phyloP scores from a whole-genome alignment of 306 rosid species.

The Acacia melanoxylon region DNA sequence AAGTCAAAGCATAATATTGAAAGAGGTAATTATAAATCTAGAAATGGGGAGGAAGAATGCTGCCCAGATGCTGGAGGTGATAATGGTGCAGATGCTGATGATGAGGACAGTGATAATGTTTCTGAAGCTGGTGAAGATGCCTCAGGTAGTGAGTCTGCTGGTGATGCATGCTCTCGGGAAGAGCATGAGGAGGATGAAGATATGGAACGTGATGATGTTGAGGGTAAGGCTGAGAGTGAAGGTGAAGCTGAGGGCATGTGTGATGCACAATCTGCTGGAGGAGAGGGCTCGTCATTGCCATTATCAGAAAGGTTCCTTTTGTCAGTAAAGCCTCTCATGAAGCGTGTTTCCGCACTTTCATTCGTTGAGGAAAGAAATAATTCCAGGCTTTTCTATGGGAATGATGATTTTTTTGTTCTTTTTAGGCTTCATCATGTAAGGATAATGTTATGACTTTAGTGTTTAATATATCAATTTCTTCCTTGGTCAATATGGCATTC shows the following conservation, averaged over 20 bases:
- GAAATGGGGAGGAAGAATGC: conserved; percentile 52
- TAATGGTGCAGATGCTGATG: conserved; percentile 88
- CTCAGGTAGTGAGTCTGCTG: conserved; percentile 92
- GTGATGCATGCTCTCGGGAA: conserved; percentile 83
- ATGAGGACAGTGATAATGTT: conserved; percentile 90
- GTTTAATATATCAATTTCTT: neutral
- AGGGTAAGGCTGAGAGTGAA: conserved; percentile 96
- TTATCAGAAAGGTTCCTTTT: conserved; percentile 72
- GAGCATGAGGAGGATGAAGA: conserved; percentile 85
- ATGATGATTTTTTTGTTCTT: conserved; percentile 86
- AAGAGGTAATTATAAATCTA: conserved; percentile 55
- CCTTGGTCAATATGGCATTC: conserved; percentile 25
- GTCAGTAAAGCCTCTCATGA: conserved; percentile 84
- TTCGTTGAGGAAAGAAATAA: conserved; percentile 56
- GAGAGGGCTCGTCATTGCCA: conserved; percentile 64
- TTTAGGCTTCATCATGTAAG: conserved; percentile 97
- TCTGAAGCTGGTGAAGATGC: conserved; percentile 91
- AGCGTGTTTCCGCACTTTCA: conserved; percentile 60
- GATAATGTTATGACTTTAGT: conserved; percentile 21
- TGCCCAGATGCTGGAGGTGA: conserved; percentile 69
- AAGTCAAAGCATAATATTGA: conserved; percentile 50
- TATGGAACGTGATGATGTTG: conserved; percentile 70
- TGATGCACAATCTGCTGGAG: conserved; percentile 67
- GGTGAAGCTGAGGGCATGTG: conserved; percentile 89
- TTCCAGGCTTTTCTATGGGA: conserved; percentile 78